phyloP scores from a whole-genome alignment of 2,329 filamentous ascomycete species.

The Talaromyces sp. region DNA sequence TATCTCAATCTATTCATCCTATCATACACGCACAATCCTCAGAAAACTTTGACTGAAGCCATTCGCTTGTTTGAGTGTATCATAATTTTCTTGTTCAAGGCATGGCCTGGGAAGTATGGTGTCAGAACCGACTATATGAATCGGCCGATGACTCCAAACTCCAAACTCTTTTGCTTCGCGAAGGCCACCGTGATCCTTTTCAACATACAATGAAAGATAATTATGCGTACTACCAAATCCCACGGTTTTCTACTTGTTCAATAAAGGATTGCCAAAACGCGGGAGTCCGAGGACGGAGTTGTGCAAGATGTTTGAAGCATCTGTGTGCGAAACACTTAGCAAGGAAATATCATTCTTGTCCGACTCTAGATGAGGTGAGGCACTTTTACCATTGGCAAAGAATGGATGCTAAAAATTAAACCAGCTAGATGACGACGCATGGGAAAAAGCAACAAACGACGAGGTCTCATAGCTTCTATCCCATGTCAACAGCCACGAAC shows the following conservation, averaged over 20 bases:
- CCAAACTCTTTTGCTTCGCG: too few species aligned
- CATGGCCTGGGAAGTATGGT: too few species aligned
- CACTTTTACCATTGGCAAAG: neutral
- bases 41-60: too few species aligned
- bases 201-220: neutral
- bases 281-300: slow-evolving; percentile 11
- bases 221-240: neutral
- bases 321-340: slow-evolving; percentile 7
- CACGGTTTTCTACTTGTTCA: slow-evolving; percentile 12
- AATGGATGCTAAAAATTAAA: neutral
- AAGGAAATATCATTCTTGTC: slow-evolving; percentile 11
- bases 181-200: neutral
- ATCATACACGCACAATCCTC: too few species aligned
- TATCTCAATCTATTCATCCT: too few species aligned
- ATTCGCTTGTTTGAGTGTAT: too few species aligned
- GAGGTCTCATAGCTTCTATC: slow-evolving; percentile 12
- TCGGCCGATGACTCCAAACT: too few species aligned
- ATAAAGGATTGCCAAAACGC: slow-evolving; percentile 3
- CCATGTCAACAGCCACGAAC: slow-evolving; percentile 13
- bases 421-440: slow-evolving; percentile 2
- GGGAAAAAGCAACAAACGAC: slow-evolving; percentile 13
- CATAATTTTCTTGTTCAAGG: too few species aligned
- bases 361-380: neutral
- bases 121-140: too few species aligned
- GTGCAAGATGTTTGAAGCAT: slow-evolving; percentile 14